Base-by-base conservation (phyloP, 139 green algal genomes). In the Chlamydomonas sp. region DNA sequence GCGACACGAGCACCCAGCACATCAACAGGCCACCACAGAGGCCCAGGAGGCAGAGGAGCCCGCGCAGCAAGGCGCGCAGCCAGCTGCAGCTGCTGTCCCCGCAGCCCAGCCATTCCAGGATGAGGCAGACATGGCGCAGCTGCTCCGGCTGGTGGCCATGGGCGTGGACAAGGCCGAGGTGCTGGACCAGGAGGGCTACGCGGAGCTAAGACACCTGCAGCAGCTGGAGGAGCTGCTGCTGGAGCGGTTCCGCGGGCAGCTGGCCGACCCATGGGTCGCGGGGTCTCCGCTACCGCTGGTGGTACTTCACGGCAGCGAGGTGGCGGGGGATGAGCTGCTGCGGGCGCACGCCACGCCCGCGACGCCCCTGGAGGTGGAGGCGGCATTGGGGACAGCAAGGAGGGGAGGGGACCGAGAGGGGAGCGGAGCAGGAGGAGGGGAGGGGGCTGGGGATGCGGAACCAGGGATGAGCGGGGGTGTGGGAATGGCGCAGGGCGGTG, bases 261-360 rank as follows among this genome's bases (percentile, higher is more conserved):
- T 85, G 64, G 10, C 64, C 57, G 80, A 85, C 80, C 80, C 80
- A 3, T 9, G 14, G 60, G 9, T 67, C 68, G 60, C 20, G 17
- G 31, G 31, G 31, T 49, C 31, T 49, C 80, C 80, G 18, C 10
- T 18, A 59, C 80, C 80, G 59, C 58, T 77, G 80, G 7, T 86
- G 67, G 57, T 86, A 9, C 80, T 86, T 68, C 64, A 77, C 8
- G 67, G 78, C 20, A 71, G 64, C 69, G 80, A 86, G 80, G 68
- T 79, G 68, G 5, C 20, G 15, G 80, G 68, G 59, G 80, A 86
- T 18, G 17, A 68, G 1, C 31, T 86, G 68, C 69, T 86, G 68
- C 4, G 3, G 31, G 68, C 18, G 5, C 58, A 69, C 7, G 80
- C 72, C 6, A 14, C 20, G 69, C 68, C 80, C 5, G 80, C 80